Conservation (phyloP, 2,329 filamentous ascomycete genomes). For the Calonectria naviculata region DNA sequence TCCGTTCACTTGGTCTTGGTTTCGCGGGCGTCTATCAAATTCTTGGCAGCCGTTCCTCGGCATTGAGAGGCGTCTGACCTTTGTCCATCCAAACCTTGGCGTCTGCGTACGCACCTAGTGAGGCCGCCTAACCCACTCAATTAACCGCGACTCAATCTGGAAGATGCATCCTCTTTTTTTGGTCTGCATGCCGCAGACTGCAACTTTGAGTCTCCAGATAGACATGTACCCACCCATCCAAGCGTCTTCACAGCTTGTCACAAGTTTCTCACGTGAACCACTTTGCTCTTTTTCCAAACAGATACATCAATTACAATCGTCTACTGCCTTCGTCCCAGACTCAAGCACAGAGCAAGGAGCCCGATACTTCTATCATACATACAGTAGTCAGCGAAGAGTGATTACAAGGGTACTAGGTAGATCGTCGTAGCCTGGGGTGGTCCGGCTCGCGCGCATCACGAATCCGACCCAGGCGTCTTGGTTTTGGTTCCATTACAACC, state of each 20-base stretch:
- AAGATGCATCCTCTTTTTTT: neutral
- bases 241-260: no score
- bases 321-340: slow-evolving; percentile 24
- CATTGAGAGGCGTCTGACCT: neutral
- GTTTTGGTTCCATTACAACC: slow-evolving; percentile 40
- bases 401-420: slow-evolving; percentile 46
- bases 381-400: slow-evolving; percentile 38
- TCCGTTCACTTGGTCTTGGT: neutral
- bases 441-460: slow-evolving; percentile 25
- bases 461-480: slow-evolving; percentile 39
- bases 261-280: no score
- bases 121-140: neutral
- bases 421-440: slow-evolving; percentile 40
- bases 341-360: slow-evolving; percentile 22
- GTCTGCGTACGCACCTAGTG: neutral
- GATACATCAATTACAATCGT: slow-evolving; percentile 32
- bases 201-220: no score
- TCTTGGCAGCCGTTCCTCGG: slow-evolving; percentile 4
- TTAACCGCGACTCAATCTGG: neutral
- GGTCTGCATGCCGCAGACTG: no score
- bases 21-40: slow-evolving; percentile 12
- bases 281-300: neutral
- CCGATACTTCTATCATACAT: slow-evolving; percentile 42
- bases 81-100: neutral
- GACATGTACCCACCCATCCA: no score